A percentile compares a stretch with the other conserved stretches of the same genome.
These are phyloP conservation scores for Lonicera japonica DNA, from an alignment of 129 eudicot genomes.

Conservation along the genomic window DNA sequence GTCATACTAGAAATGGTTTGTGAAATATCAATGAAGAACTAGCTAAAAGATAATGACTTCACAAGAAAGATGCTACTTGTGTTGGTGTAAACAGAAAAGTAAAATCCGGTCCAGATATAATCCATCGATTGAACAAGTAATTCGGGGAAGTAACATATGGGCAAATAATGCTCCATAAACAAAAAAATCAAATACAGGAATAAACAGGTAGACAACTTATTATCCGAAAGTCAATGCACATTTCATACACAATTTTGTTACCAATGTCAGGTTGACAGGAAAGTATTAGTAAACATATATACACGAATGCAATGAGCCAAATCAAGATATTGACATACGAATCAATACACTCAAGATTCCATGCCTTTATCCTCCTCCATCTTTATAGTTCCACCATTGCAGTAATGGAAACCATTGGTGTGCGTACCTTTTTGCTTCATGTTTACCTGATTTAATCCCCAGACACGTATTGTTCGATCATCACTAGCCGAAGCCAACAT, in stretches of 20 bases:
- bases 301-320: conserved; percentile 19
- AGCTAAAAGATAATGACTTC: too few relatives aligned
- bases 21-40: too few relatives aligned
- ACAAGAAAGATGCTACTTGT: too few relatives aligned
- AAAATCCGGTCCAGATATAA: too few relatives aligned
- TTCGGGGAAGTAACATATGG: too few relatives aligned
- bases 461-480: conserved; percentile 73
- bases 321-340: not conserved
- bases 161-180: too few relatives aligned
- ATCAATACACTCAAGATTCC: conserved; percentile 1
- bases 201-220: conserved; percentile 2
- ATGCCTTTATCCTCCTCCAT: not conserved
- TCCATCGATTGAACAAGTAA: too few relatives aligned
- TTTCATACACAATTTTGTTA: conserved; percentile 27
- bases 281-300: conserved; percentile 15
- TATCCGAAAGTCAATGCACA: conserved; percentile 23
- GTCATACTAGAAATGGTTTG: too few relatives aligned
- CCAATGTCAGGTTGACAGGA: conserved; percentile 19
- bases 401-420: conserved; percentile 30
- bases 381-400: conserved; percentile 48
- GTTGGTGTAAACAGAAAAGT: too few relatives aligned
- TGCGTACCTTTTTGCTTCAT: conserved; percentile 22
- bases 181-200: not conserved
- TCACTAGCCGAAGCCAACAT: conserved; percentile 98
- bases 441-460: conserved; percentile 60